Evolutionary conservation across 1,284 basidiomycete genomes (phyloP).

Genomic region (Polyporus tsugae): DNA sequence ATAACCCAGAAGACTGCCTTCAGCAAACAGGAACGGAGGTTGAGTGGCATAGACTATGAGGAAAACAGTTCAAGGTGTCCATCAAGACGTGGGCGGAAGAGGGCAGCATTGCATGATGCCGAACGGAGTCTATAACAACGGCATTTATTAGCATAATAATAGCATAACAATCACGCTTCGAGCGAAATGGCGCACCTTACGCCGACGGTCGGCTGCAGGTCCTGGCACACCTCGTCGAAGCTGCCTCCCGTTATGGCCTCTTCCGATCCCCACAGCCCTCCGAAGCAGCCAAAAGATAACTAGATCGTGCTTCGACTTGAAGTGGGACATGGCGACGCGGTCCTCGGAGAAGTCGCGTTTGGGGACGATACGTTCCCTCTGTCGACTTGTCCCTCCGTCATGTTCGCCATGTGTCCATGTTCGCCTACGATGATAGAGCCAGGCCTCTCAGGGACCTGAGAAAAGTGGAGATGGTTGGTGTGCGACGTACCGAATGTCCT

Average conservation of each 20-base stretch:
- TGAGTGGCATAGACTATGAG: not conserved
- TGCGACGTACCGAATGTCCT: constrained; percentile 8
- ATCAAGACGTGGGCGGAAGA: not conserved
- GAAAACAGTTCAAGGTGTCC: not conserved
- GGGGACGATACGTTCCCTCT: not conserved
- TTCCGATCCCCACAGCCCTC: constrained; percentile 12
- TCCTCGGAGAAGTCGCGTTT: constrained; percentile 11
- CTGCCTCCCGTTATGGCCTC: not conserved
- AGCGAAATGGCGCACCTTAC: constrained; percentile 7
- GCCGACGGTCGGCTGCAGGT: constrained; percentile 5
- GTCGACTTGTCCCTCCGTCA: not conserved
- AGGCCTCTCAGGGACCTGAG: constrained; percentile 11
- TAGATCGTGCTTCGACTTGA: not conserved
- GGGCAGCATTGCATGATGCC: no score
- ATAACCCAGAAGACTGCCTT: not conserved
- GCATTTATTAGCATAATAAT: not conserved
- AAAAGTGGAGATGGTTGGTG: not conserved
- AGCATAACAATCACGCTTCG: not conserved
- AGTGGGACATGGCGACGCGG: not conserved
- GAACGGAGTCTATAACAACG: not conserved
- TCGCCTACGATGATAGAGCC: not conserved
- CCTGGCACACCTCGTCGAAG: not conserved
- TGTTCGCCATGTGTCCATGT: not conserved
- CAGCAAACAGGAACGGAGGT: not conserved
- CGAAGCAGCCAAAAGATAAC: not conserved